A percentile compares a stretch with the other conserved stretches of the same genome.
Conservation (phyloP, 345 rosid species). For the Firmiana major region DNA sequence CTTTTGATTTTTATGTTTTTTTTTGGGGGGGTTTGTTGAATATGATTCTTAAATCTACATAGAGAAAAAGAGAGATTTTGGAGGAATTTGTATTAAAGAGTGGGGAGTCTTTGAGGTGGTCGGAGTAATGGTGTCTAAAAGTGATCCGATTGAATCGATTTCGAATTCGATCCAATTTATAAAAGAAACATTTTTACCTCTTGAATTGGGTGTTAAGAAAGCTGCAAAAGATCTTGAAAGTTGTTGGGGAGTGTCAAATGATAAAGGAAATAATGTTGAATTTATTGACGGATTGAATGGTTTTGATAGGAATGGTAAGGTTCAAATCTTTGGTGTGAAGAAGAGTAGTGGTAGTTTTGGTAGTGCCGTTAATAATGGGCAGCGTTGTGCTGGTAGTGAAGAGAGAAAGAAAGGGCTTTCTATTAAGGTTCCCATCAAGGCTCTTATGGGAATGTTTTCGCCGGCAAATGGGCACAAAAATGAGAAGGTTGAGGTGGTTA, state of each 20-base stretch:
- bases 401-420: slow-evolving; percentile 44
- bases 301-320: slow-evolving; percentile 19
- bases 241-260: slow-evolving; percentile 41
- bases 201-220: slow-evolving; percentile 53
- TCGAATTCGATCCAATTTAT: slow-evolving; percentile 54
- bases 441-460: slow-evolving; percentile 40
- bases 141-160: slow-evolving; percentile 60
- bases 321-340: slow-evolving; percentile 27
- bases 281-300: slow-evolving; percentile 23
- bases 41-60: slow-evolving; percentile 1
- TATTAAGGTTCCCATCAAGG: slow-evolving; percentile 45
- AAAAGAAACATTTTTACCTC: slow-evolving; percentile 46
- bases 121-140: slow-evolving; percentile 48
- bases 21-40: not conserved
- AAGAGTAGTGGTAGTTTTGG: slow-evolving; percentile 16
- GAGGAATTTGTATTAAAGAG: not conserved
- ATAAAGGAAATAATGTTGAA: slow-evolving; percentile 22
- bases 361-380: slow-evolving; percentile 13
- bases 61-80: not conserved
- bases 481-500: slow-evolving; percentile 23
- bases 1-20: not conserved
- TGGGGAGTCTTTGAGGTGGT: not conserved
- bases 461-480: slow-evolving; percentile 16
- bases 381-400: slow-evolving; percentile 27
- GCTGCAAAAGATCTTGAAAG: slow-evolving; percentile 55